Evolutionary conservation across 2,329 filamentous ascomycete genomes (phyloP), one percentile per base, ranked within the genome.

Genomic region (Waltergamsia citrina): DNA sequence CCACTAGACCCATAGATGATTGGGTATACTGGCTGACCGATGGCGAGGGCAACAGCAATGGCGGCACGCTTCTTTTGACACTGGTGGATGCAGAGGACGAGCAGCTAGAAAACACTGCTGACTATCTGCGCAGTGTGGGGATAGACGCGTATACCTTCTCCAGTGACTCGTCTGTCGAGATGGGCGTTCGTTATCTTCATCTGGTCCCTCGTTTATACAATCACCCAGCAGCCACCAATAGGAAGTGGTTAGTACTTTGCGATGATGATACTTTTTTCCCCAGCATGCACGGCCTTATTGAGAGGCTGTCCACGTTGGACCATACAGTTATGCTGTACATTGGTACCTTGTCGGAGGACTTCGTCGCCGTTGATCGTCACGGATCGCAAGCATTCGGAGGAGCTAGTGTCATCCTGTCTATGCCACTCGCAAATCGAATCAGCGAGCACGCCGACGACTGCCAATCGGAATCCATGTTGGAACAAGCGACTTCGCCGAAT

Each of bases 241-340:
- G 66, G 51, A 73, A 71, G 43, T 79, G 74, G 74, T 62, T 73
- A 2, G 71, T 74, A 12, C 63, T 71, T 11, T 77, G 74, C 47
- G 74, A 79, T 41, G 74, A 80, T 43, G 75, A 80, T 41, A 80
- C 75, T 4, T 78, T 76, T 47, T 79, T 78, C 57, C 65, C 69
- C 4, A 74, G 67, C 37, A 72, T 78, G 49, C 57, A 73, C 34
- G 63, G 55, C 10, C 54, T 79, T 9, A 57, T 67, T 4, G 57
- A 69, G 24, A 67, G 60, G 29, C 59, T 78, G 28, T 54, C 53
- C n/a, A 51, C 59, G 6, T 73, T 67, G 45, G 69, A 78, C 41
- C 55, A 69, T 36, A 58, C 53, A 1, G 53, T 62, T 32, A 60
- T 67, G 38, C 63, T 74, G 45, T 80, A 79, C 46, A 63, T 78